Conservation (phyloP, 495 filamentous ascomycete species). For the Pyrenopolyporus hunteri region DNA sequence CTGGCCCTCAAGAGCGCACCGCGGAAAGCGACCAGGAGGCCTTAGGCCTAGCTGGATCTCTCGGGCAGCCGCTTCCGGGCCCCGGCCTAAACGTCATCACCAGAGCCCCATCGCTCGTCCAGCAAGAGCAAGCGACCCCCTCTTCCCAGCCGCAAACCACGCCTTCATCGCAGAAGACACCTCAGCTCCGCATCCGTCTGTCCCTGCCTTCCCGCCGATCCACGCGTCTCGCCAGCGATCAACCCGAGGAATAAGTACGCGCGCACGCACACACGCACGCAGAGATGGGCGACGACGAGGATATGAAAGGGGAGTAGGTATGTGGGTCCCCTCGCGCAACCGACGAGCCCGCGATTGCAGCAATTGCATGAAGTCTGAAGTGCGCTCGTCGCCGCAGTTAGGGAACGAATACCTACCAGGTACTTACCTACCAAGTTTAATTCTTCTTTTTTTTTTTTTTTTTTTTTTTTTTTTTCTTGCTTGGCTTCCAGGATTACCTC, state of each 20-base stretch:
- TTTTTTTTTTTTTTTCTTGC: too few relatives aligned
- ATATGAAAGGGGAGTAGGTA: not conserved
- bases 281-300: too few relatives aligned
- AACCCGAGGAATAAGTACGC: not conserved
- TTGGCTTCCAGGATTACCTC: too few relatives aligned
- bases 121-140: too few relatives aligned
- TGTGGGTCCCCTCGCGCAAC: too few relatives aligned
- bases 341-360: too few relatives aligned
- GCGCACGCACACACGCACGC: too few relatives aligned
- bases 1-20: not conserved
- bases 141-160: not conserved
- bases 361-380: too few relatives aligned
- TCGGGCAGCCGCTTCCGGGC: not conserved
- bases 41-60: not conserved
- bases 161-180: not conserved
- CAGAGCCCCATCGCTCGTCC: not conserved
- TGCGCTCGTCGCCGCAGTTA: too few relatives aligned
- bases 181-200: not conserved
- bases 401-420: too few relatives aligned
- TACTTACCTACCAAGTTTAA: too few relatives aligned
- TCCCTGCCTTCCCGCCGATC: not conserved
- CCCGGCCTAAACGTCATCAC: not conserved
- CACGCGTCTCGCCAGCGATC: not conserved
- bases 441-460: too few relatives aligned
- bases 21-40: not conserved